Conservation (phyloP, 192 early-diverging fungal species). For the Funneliformis mosseae region DNA sequence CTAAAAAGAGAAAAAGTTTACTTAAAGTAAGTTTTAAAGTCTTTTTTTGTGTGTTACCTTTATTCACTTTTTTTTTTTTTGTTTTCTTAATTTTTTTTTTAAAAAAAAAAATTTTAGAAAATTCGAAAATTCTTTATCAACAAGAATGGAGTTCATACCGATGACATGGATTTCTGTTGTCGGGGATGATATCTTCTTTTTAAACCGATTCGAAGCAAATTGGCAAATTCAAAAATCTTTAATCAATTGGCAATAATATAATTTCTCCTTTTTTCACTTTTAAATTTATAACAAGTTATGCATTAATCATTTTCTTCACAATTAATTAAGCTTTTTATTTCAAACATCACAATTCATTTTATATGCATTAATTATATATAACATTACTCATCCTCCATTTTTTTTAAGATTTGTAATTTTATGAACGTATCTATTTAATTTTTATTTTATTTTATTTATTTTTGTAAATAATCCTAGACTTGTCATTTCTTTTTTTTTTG, state of each 20-base stretch:
- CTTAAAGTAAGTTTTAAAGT: not conserved
- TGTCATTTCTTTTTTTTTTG: not conserved
- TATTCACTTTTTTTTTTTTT: not conserved
- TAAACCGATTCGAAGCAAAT: not conserved
- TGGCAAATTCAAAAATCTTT: not conserved
- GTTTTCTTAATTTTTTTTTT: not conserved
- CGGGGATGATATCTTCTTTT: not conserved
- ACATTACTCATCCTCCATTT: not conserved
- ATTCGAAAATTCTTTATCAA: not conserved
- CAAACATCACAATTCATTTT: not conserved
- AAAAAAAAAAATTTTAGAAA: not conserved
- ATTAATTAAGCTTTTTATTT: too few relatives aligned
- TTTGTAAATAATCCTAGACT: not conserved
- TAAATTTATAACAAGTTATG: too few relatives aligned
- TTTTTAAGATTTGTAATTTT: not conserved
- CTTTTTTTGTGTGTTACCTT: not conserved
- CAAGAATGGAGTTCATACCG: not conserved
- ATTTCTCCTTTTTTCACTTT: too few relatives aligned
- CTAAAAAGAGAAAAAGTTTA: not conserved
- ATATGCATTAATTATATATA: too few relatives aligned
- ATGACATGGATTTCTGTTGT: not conserved
- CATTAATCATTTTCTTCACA: too few relatives aligned
- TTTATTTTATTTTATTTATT: not conserved
- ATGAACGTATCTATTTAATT: not conserved
- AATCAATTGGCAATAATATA: not conserved